phyloP scores from a whole-genome alignment of 306 rosid species.

The Cucumis melo region DNA sequence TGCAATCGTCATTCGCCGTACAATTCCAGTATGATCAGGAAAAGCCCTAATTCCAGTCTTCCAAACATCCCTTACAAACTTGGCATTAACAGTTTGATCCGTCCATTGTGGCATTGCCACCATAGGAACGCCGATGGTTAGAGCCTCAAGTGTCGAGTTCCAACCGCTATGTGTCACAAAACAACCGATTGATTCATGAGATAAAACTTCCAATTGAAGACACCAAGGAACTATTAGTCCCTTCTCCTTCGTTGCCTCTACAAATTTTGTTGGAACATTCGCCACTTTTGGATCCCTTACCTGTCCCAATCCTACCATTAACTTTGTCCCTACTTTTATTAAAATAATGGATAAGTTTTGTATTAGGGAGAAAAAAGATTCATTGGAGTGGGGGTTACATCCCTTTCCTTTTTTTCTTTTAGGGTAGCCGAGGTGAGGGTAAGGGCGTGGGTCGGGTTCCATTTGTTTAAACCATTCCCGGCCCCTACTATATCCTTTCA shows the following conservation, averaged over 20 bases:
- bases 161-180: conserved; percentile 3
- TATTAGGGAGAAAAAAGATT: too few species aligned
- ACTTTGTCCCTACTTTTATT: not conserved
- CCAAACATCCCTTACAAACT: not conserved
- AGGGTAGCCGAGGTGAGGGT: too few species aligned
- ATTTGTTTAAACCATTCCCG: too few species aligned
- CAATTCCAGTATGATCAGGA: not conserved
- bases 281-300: not conserved
- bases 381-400: too few species aligned
- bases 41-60: not conserved
- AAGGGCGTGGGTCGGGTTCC: too few species aligned
- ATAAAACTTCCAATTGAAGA: not conserved
- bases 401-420: too few species aligned
- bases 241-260: not conserved
- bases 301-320: not conserved
- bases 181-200: not conserved
- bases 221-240: conserved; percentile 11
- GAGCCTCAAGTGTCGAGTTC: conserved; percentile 5
- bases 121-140: conserved; percentile 1
- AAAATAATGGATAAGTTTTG: too few species aligned
- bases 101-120: conserved; percentile 7
- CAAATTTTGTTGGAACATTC: conserved; percentile 11
- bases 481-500: too few species aligned
- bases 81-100: not conserved
- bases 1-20: not conserved